Base-by-base conservation (phyloP, 75 land plant genomes). In the Sequoiadendron giganteum region DNA sequence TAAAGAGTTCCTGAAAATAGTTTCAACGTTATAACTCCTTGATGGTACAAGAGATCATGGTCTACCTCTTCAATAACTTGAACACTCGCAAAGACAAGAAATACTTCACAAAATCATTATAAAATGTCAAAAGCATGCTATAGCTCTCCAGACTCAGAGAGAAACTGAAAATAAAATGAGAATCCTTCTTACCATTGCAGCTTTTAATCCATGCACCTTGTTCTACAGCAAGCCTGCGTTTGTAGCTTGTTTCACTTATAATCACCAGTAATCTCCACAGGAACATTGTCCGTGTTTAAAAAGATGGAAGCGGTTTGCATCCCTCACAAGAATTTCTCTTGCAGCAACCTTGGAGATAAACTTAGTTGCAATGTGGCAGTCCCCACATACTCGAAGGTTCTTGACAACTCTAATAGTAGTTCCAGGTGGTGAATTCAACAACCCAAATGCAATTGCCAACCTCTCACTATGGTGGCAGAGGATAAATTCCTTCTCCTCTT, bases 261-360 rank as follows among this genome's bases (percentile, higher is more conserved):
- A 32, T 72, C 49, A 87, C 30, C 54, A 83, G 36, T 83, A 86
- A 48, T 87, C 87, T 43, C 38, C 40, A 84, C 56, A 87, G 7
- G 86, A 87, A 38, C 88, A 87, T 14, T 32, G 28, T 4, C 88
- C 56, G 9, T 85, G 49, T 15, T 52, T 10, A 47, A 87, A 83
- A 40, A 54, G 88, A 49, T 87, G 88, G 43, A 87, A 49, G 49
- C 86, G 56, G 42, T 87, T 87, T 10, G 87, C 87, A 85, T 87
- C 88, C 19, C 88, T 38, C 15, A 83, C 19, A 36, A 87, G 16
- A 15, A 87, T 87, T 16, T 87, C 87, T 83, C 87, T 32, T 85
- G 84, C 61, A 85, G 49, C 86, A 83, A 87, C 85, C 38, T 84
- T 85, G 28, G 87, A 85, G 39, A 87, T 21, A 47, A 87, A 55